Base-by-base conservation (phyloP, 306 rosid genomes). In the Medicago arabica region DNA sequence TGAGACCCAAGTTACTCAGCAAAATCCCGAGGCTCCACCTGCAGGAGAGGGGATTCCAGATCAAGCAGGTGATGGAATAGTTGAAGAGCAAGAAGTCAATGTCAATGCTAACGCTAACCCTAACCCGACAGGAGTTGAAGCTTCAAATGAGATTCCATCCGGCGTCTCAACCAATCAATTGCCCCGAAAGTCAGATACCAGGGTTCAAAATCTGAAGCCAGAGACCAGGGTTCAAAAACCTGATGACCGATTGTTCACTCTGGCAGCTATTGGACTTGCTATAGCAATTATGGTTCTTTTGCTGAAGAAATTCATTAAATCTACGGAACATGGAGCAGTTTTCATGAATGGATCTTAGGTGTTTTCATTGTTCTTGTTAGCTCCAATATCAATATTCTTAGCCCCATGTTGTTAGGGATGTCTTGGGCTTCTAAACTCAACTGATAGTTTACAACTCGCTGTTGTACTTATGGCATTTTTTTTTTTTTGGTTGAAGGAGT, bases 241-340 rank as follows among this genome's bases (percentile, higher is more conserved):
- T 17, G 95, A 89, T 13, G 99, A 92, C 78, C 87, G 99, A 59
- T 40, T 96, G 84, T 92, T 90, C 83, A 96, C 98, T 16, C 72
- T 86, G 86, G 99, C 99, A 51, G 98, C 98, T 14, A 86, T 96
- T 53, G 99, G 97, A 14, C 99, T 96, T 19, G 80, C 99, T 41
- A 78, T 92, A 28, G 99, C 99, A 31, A 96, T 96, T 74, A 49
- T 89, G 73, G 89, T 89, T 76, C 97, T 96, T 63, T 64, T 96
- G 79, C 78, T 92, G 85, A 96, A 92, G 85, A 92, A 96, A 84
- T 90, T 96, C 67, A 73, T 96, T 80, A 92, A 88, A 77, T 83
- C 92, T 66, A 82, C 89, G 8, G 92, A 89, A 65, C 84, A 86
- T 9, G 90, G 92, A 39, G 86, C 98, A 9, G 78, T 96, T 75